Evolutionary conservation across 2,329 filamentous ascomycete genomes (phyloP).

Genomic region (Akanthomyces dipterigenus): DNA sequence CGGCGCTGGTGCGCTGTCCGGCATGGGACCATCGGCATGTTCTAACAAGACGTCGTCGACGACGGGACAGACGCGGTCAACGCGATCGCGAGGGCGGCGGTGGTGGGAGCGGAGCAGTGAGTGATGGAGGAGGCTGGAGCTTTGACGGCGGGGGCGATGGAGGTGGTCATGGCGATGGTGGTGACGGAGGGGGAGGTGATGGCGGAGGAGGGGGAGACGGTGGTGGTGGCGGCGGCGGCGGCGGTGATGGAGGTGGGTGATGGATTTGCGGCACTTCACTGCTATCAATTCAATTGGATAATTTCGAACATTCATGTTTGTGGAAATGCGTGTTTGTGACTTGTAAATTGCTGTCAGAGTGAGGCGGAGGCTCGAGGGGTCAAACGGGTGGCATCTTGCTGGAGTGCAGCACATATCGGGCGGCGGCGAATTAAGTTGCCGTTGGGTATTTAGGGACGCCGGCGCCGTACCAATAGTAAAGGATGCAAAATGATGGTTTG

Average conservation of each 20-base stretch:
- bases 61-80: not conserved
- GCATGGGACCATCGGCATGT: not conserved
- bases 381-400: not conserved
- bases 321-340: not conserved
- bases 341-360: not conserved
- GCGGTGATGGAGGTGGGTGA: not conserved
- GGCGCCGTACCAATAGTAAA: too few species aligned
- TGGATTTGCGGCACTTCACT: not conserved
- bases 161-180: not conserved
- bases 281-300: not conserved
- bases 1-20: not conserved
- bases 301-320: not conserved
- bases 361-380: not conserved
- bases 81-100: not conserved
- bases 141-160: not conserved
- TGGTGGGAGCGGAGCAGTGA: not conserved
- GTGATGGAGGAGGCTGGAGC: slow-evolving; percentile 6
- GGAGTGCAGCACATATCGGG: not conserved
- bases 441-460: too few species aligned
- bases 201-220: not conserved
- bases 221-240: not conserved
- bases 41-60: not conserved
- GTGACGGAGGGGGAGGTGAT: not conserved
- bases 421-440: not conserved
- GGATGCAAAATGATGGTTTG: not conserved